Percentiles rank a stretch among this genome's conserved stretches.
Conservation (phyloP, 768 basidiomycete genomes). For the Lactarius hatsudake region DNA sequence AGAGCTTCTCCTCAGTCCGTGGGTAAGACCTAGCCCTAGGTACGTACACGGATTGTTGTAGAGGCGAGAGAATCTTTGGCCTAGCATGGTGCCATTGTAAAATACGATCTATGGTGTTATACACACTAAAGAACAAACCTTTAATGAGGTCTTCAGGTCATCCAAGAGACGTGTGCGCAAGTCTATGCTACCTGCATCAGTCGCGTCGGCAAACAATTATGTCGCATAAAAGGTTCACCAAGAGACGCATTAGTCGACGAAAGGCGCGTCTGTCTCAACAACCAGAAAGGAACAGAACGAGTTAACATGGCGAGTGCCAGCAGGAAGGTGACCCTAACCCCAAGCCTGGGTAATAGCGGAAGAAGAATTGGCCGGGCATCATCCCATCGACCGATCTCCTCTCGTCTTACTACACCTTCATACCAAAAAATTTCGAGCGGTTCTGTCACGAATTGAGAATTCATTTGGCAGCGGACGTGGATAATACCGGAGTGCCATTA, state of each 20-base stretch:
- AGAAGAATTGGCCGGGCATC: no score
- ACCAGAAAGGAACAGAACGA: conserved; percentile 1
- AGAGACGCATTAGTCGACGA: neutral
- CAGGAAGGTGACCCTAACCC: neutral
- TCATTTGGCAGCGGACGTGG: neutral
- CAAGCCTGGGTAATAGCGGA: neutral
- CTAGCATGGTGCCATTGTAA: conserved; percentile 35
- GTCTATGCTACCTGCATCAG: conserved; percentile 36
- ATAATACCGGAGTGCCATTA: neutral
- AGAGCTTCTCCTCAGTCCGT: neutral
- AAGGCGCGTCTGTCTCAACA: neutral
- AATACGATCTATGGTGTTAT: neutral
- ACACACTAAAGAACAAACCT: conserved; percentile 40
- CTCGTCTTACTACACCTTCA: neutral
- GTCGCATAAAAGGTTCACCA: neutral
- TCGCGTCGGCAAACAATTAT: neutral
- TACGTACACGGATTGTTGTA: conserved; percentile 48
- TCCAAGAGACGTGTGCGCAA: conserved; percentile 50
- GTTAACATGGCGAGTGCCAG: neutral
- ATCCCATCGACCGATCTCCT: neutral
- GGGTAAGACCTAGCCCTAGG: neutral
- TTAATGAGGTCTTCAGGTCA: conserved; percentile 66
- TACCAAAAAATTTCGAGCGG: neutral
- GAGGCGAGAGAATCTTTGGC: conserved; percentile 54
- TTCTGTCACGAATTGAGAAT: neutral